phyloP scores from a whole-genome alignment of 805 yeast genomes.

The Teunomyces kruisii region DNA sequence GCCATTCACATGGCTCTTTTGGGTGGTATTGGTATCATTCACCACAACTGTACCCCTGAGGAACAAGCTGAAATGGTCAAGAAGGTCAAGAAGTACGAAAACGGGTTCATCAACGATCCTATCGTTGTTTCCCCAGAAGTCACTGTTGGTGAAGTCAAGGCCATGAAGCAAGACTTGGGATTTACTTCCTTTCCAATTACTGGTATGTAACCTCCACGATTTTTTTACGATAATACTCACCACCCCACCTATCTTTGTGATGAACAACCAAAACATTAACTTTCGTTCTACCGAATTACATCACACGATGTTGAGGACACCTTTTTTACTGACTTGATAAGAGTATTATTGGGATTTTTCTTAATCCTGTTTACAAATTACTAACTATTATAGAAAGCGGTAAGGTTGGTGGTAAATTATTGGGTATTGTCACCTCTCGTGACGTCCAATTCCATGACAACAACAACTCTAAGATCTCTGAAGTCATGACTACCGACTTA shows the following conservation, averaged over 20 bases:
- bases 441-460: slow-evolving; percentile 94
- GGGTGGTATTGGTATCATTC: slow-evolving; percentile 98
- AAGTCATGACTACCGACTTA: slow-evolving; percentile 87
- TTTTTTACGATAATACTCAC: neutral
- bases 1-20: slow-evolving; percentile 97
- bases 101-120: slow-evolving; percentile 95
- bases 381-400: slow-evolving; percentile 68
- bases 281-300: slow-evolving; percentile 99
- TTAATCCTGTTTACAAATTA: slow-evolving; percentile 12
- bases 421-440: slow-evolving; percentile 96
- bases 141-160: slow-evolving; percentile 80
- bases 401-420: slow-evolving; percentile 78
- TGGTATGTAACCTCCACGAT: slow-evolving; percentile 67
- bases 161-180: slow-evolving; percentile 70
- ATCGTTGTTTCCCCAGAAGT: slow-evolving; percentile 74
- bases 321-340: slow-evolving; percentile 19
- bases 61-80: slow-evolving; percentile 99
- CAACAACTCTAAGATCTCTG: slow-evolving; percentile 57
- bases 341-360: slow-evolving; percentile 1
- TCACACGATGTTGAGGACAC: slow-evolving; percentile 97
- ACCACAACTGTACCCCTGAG: slow-evolving; percentile 94
- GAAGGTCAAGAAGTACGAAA: slow-evolving; percentile 94
- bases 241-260: slow-evolving; percentile 39
- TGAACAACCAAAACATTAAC: slow-evolving; percentile 67
- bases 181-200: slow-evolving; percentile 99